Conservation (phyloP, 2,329 filamentous ascomycete species). For the Alternaria tenuissima region DNA sequence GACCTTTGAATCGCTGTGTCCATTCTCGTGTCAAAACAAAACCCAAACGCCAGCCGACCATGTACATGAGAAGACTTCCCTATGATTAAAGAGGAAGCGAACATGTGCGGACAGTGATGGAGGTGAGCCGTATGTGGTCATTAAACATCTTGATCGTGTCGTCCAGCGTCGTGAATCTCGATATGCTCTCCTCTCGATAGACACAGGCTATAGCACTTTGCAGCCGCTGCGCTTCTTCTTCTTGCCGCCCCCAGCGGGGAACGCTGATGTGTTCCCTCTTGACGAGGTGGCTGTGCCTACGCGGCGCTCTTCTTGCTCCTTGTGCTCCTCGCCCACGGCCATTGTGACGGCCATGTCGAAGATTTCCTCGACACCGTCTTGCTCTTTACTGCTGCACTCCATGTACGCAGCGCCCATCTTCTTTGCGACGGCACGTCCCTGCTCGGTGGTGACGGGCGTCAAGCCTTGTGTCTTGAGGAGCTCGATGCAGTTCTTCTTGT, state of each 20-base stretch:
- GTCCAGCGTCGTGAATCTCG: constrained; percentile 52
- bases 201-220: constrained; percentile 48
- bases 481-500: constrained; percentile 96
- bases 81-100: constrained; percentile 26
- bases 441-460: constrained; percentile 90
- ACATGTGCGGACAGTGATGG: constrained; percentile 39
- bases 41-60: constrained; percentile 34
- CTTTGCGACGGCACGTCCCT: constrained; percentile 84
- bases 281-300: constrained; percentile 20
- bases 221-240: constrained; percentile 52
- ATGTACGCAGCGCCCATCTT: constrained; percentile 97
- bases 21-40: constrained; percentile 27
- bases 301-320: constrained; percentile 35
- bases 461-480: constrained; percentile 98
- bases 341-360: constrained; percentile 92
- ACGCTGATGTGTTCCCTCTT: constrained; percentile 28
- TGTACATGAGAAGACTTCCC: constrained; percentile 32
- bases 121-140: constrained; percentile 39
- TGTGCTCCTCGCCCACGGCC: constrained; percentile 76
- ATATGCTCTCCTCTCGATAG: constrained; percentile 35
- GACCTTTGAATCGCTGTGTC: constrained; percentile 27
- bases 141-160: constrained; percentile 53
- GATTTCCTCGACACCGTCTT: constrained; percentile 94
- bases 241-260: constrained; percentile 41
- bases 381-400: constrained; percentile 98